These are phyloP conservation scores for Diaporthe sp. DNA, from an alignment of 2,329 filamentous ascomycete genomes.

Conservation along the genomic window DNA sequence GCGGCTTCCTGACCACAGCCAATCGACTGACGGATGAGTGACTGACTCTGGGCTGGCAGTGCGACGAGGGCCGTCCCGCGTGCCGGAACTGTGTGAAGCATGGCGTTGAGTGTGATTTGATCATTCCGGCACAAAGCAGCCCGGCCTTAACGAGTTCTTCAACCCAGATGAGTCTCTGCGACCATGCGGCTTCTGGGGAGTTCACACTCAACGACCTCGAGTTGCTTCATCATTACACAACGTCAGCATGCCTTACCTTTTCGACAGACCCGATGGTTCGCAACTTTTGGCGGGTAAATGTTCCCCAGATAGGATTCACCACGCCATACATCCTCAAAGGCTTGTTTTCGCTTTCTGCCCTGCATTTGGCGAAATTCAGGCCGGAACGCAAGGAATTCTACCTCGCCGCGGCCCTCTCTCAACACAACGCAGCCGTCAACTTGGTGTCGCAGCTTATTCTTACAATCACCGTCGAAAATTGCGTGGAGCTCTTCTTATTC, in stretches of 20 bases:
- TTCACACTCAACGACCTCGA: neutral
- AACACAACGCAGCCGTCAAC: neutral
- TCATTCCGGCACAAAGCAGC: neutral
- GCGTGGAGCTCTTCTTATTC: constrained; percentile 1
- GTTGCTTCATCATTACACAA: neutral
- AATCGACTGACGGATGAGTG: neutral
- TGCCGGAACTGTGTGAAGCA: constrained; percentile 1
- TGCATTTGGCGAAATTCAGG: neutral
- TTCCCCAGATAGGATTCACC: neutral
- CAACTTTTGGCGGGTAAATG: constrained; percentile 9
- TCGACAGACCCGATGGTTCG: neutral
- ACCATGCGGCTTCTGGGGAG: neutral
- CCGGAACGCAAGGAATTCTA: neutral
- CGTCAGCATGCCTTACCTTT: constrained; percentile 8
- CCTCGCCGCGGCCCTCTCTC: neutral
- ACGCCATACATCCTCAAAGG: neutral
- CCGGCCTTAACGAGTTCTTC: neutral
- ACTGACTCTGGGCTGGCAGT: neutral
- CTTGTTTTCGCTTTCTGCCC: neutral
- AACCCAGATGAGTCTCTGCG: neutral
- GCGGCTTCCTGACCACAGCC: neutral
- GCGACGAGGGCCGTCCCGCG: neutral
- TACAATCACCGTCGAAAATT: neutral
- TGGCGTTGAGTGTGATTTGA: constrained; percentile 5
- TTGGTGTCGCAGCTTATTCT: neutral